Evolutionary conservation across 1,139 yeast species (phyloP), one percentile per base, ranked within the genome.

Genomic region (Citeromyces hawaiiensis): DNA sequence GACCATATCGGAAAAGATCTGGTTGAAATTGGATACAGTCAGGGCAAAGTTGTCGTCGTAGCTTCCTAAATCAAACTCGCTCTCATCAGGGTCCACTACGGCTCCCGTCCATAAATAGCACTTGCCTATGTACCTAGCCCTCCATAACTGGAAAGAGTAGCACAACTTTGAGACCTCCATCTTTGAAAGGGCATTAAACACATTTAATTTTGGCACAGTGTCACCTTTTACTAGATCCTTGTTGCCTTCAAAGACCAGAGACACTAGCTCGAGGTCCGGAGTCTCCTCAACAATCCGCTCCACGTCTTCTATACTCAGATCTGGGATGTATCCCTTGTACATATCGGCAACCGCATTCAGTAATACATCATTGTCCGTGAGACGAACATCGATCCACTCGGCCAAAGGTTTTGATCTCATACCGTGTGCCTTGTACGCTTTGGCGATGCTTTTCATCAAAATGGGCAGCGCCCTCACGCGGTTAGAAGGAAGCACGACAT

Each of bases 71-170:
- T 30, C 34, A 16, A 30, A 30, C 17, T 30, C 34, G 10, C 34
- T 3, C 17, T 13, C 15, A 16, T 16, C 34, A 14, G 16, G 3
- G 3, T 30, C 16, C 2, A 56, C 48, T 6, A 36, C 14, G 7
- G 50, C 45, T 9, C 66, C 68, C 1, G 56, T 51, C 1, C 39
- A 36, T 8, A 51, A 42, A 45, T 68, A 72, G 42, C 52, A 67
- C 2, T 54, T 46, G 0, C 75, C 72, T 16, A 74, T 48, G 42
- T 64, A 64, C 13, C 57, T 54, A 0, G 68, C 67, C 38, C 64
- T 55, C 71, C 77, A 72, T 1, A 52, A 17, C 2, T 52, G 52
- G 43, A 69, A 62, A 18, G 37, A 14, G n/a, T 35, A n/a, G 27
- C 29, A 35, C 3, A 4, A 10, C 16, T 23, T 13, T 13, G 37